These are phyloP conservation scores for Neurospora sp. DNA, from an alignment of 495 filamentous ascomycete genomes.

Conservation along the genomic window DNA sequence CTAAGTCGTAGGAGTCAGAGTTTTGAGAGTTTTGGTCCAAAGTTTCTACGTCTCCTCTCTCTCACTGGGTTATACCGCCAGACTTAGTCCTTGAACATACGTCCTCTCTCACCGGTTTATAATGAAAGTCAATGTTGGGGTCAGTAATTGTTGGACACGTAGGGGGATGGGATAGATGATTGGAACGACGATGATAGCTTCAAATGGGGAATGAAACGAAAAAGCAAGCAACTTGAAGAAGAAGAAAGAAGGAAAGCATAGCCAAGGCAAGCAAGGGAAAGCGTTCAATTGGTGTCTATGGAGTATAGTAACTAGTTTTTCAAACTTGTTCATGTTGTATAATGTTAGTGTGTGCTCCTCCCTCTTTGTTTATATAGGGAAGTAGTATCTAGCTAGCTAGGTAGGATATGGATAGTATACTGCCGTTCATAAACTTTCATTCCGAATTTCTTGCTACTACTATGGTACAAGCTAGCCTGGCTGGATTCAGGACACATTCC, in stretches of 20 bases:
- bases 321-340: neutral
- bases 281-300: neutral
- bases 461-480: neutral
- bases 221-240: neutral
- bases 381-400: neutral
- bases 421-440: neutral
- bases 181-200: slow-evolving; percentile 3
- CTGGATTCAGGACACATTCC: neutral
- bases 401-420: neutral
- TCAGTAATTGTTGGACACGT: neutral
- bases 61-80: neutral
- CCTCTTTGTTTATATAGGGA: neutral
- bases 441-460: neutral
- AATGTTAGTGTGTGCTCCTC: neutral
- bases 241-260: neutral
- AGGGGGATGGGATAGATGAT: neutral
- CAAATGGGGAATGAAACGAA: neutral
- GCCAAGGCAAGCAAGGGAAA: neutral
- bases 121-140: neutral
- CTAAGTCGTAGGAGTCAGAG: slow-evolving; percentile 23
- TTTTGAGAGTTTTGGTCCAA: neutral
- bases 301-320: neutral
- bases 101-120: neutral
- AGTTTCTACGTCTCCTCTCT: too few relatives aligned
- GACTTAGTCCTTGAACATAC: neutral